Conservation (phyloP, 2,329 filamentous ascomycete genomes). For the Neofusicoccum cordaticola region DNA sequence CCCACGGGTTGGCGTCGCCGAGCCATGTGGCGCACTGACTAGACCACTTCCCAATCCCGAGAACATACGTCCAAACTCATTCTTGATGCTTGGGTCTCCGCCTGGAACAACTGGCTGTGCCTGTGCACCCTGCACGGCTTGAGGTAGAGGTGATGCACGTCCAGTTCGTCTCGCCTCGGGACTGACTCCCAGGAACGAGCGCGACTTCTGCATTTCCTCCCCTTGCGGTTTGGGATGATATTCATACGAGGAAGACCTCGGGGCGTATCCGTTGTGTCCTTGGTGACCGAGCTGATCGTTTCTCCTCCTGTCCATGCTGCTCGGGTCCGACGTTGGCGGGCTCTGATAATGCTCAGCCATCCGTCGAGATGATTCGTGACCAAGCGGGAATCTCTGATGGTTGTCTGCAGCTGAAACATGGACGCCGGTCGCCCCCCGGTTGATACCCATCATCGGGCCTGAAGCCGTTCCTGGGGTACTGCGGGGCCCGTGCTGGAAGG, state of each 20-base stretch:
- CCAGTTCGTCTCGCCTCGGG: slow-evolving; percentile 77
- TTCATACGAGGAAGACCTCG: slow-evolving; percentile 28
- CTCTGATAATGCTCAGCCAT: slow-evolving; percentile 39
- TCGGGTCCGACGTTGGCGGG: slow-evolving; percentile 38
- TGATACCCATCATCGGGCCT: slow-evolving; percentile 7
- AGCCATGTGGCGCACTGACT: slow-evolving; percentile 53
- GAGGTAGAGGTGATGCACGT: slow-evolving; percentile 81
- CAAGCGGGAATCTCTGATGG: slow-evolving; percentile 21
- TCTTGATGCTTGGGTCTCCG: slow-evolving; percentile 87
- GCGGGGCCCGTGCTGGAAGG: slow-evolving; percentile 13
- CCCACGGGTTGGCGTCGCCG: slow-evolving; percentile 52
- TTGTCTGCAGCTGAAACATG: slow-evolving; percentile 4
- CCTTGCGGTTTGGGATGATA: slow-evolving; percentile 42
- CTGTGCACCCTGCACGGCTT: slow-evolving; percentile 90
- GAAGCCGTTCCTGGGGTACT: not conserved
- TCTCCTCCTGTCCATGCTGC: slow-evolving; percentile 32
- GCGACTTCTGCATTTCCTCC: slow-evolving; percentile 58
- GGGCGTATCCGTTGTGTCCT: slow-evolving; percentile 30
- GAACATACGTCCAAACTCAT: slow-evolving; percentile 91
- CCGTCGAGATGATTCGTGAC: slow-evolving; percentile 32
- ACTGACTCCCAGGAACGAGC: slow-evolving; percentile 69
- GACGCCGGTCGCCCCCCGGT: not conserved
- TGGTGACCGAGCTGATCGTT: slow-evolving; percentile 35
- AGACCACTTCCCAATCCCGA: slow-evolving; percentile 80
- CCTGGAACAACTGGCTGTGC: slow-evolving; percentile 73